Evolutionary conservation across 768 basidiomycete species (phyloP).

Genomic region (Saitozyma podzolica): DNA sequence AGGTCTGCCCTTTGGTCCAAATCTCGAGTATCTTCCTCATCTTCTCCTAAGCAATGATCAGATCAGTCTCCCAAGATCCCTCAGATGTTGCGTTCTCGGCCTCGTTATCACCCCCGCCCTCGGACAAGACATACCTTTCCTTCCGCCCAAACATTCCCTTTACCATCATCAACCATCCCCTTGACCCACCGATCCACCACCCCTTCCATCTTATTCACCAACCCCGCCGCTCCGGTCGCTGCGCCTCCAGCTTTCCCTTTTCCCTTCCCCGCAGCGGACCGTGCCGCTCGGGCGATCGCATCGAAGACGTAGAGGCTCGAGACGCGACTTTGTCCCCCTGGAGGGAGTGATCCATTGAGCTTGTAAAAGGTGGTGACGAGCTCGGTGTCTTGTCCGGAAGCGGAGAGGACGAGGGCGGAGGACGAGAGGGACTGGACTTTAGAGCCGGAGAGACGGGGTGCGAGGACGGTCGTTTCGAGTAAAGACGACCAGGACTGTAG

Average conservation of each 20-base stretch:
- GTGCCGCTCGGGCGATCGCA: constrained; percentile 82
- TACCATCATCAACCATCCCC: constrained; percentile 70
- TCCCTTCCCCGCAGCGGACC: constrained; percentile 64
- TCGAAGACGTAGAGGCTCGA: constrained; percentile 92
- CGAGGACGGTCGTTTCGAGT: constrained; percentile 76
- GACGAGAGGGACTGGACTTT: constrained; percentile 78
- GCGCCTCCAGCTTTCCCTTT: constrained; percentile 18
- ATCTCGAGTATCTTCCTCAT: constrained; percentile 96
- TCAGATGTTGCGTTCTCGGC: neutral
- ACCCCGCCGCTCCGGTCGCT: constrained; percentile 17
- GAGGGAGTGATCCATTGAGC: constrained; percentile 75
- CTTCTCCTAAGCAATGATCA: constrained; percentile 71
- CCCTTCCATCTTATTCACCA: constrained; percentile 85
- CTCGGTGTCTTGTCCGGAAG: constrained; percentile 70
- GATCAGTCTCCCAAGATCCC: neutral
- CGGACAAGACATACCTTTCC: constrained; percentile 69
- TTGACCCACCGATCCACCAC: constrained; percentile 84
- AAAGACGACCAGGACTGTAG: constrained; percentile 47
- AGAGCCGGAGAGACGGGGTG: constrained; percentile 80
- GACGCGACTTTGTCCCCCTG: constrained; percentile 63
- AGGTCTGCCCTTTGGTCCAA: constrained; percentile 88
- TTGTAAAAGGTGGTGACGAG: constrained; percentile 86
- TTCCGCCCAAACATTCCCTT: constrained; percentile 59
- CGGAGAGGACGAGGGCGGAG: constrained; percentile 71
- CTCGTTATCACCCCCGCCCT: constrained; percentile 1